A percentile compares a stretch with the other conserved stretches of the same genome.
phyloP scores from a whole-genome alignment of 2,329 filamentous ascomycete species.

The Phyllosticta capitalensis region DNA sequence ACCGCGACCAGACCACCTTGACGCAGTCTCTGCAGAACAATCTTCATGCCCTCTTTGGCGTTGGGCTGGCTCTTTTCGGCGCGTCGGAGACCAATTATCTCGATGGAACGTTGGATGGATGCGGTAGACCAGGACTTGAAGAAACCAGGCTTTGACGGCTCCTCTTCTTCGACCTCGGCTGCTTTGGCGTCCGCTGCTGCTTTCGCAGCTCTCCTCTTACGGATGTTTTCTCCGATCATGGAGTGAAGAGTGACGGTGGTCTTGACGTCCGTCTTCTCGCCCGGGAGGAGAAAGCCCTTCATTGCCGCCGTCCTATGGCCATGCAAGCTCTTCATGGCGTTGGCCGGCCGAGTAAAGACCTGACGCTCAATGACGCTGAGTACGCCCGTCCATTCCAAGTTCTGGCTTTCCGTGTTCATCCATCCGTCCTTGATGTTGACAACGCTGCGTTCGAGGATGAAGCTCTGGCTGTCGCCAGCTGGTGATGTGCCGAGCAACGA shows the following conservation, averaged over 20 bases:
- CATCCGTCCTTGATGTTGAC: slow-evolving; percentile 72
- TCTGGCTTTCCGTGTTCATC: slow-evolving; percentile 74
- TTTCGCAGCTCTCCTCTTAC: slow-evolving; percentile 38
- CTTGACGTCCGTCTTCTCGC: slow-evolving; percentile 53
- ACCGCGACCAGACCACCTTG: slow-evolving; percentile 58
- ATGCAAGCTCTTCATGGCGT: slow-evolving; percentile 14
- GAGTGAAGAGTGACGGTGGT: slow-evolving; percentile 68
- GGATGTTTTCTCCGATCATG: slow-evolving; percentile 59
- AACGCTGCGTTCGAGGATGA: slow-evolving; percentile 70
- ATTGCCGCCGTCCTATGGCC: slow-evolving; percentile 21
- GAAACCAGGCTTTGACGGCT: slow-evolving; percentile 44
- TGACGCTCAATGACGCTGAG: slow-evolving; percentile 71
- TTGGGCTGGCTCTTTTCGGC: slow-evolving; percentile 71
- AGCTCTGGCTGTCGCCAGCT: slow-evolving; percentile 59
- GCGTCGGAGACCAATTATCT: slow-evolving; percentile 66
- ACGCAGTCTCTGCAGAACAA: slow-evolving; percentile 64
- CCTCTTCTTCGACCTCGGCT: slow-evolving; percentile 34
- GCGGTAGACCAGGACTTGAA: slow-evolving; percentile 56
- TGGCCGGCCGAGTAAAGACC: slow-evolving; percentile 47
- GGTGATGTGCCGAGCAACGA: slow-evolving; percentile 54
- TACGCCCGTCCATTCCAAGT: slow-evolving; percentile 74
- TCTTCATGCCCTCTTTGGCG: slow-evolving; percentile 72
- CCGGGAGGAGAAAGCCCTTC: slow-evolving; percentile 16
- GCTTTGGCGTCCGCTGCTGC: slow-evolving; percentile 30
- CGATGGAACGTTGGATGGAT: slow-evolving; percentile 70